Base-by-base conservation (phyloP, 2,329 filamentous ascomycete species). In the Colletotrichum kahawae region DNA sequence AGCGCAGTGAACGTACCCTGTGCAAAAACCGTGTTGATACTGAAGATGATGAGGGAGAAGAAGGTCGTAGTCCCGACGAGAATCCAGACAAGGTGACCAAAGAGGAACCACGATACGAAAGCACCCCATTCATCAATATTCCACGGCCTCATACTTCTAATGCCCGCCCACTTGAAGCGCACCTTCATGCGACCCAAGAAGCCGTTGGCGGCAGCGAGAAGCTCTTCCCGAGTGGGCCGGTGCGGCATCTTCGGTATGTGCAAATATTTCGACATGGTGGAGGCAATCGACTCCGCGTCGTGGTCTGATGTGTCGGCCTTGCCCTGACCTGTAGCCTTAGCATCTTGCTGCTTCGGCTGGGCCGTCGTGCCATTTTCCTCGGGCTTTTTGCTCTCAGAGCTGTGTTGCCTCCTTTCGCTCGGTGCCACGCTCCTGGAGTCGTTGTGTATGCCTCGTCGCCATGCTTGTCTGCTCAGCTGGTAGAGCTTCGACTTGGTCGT, bases 61-160 rank as follows among this genome's bases (percentile, higher is more conserved):
- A 99, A 99, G 0, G 97, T 98, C 0, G 97, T 99, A 1, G 97
- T 99, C 69, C 97, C 97, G 34, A 98, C 90, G n/a, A 98, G 90
- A 79, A 99, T 92, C 97, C 97, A 99, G 13, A 98, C 91, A 10
- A 99, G 88, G 84, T 99, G 97, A 0, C 96, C 97, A 69, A 98
- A 89, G 77, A 98, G 90, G 77, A 99, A 94, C 96, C 96, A 98
- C 3, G 97, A 98, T 68, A 90, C 92, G 77, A 99, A 96, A 5
- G 97, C 97, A 60, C 95, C 95, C 88, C 98, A 98, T 85, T 99
- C 97, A 83, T 99, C 97, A 27, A 93, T 91, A 83, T 98, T 99
- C 91, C 97, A 99, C 1, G 97, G 97, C 48, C 97, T 91, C 83
- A 94, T 95, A 82, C 96, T 98, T 81, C 96, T 90, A 80, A 99